Percentiles rank a stretch among this genome's conserved stretches.
phyloP scores from a whole-genome alignment of 148 eudicot genomes.

The Silene latifolia region DNA sequence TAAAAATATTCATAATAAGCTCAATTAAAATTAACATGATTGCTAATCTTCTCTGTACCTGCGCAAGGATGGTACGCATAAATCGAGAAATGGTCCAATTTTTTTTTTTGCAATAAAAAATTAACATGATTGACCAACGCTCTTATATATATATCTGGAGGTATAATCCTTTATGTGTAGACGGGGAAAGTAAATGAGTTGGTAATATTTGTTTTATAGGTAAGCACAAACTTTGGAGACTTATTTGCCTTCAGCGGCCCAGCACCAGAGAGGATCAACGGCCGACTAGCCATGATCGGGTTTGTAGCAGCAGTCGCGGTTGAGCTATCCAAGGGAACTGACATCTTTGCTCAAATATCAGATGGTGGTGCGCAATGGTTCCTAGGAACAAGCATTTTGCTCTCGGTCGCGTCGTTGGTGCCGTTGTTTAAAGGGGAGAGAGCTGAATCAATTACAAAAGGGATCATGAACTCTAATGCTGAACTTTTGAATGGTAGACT shows the following conservation, averaged over 20 bases:
- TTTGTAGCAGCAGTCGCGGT: slow-evolving; percentile 69
- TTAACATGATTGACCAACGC: too few relatives aligned
- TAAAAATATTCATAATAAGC: too few relatives aligned
- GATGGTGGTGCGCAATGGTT: slow-evolving; percentile 73
- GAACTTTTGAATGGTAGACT: slow-evolving; percentile 80
- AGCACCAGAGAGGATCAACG: slow-evolving; percentile 89
- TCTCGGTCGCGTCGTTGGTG: slow-evolving; percentile 57
- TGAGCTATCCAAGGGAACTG: slow-evolving; percentile 58
- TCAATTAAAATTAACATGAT: too few relatives aligned
- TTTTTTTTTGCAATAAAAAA: too few relatives aligned
- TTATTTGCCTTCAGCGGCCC: slow-evolving; percentile 78
- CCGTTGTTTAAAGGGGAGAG: slow-evolving; percentile 55
- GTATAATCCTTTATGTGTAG: too few relatives aligned
- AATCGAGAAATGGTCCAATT: too few relatives aligned
- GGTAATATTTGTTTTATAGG: slow-evolving; percentile 24
- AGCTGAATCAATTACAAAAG: slow-evolving; percentile 36
- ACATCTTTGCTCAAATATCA: slow-evolving; percentile 53
- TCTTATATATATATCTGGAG: too few relatives aligned
- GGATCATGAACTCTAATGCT: slow-evolving; percentile 62
- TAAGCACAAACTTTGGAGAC: slow-evolving; percentile 60
- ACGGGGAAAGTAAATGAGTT: too few relatives aligned
- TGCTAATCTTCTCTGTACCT: too few relatives aligned
- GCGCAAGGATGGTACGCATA: too few relatives aligned
- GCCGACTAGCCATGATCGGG: slow-evolving; percentile 83
- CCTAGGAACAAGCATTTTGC: slow-evolving; percentile 49